These are phyloP conservation scores for Smallanthus sonchifolius DNA, from an alignment of 129 eudicot genomes.

Conservation along the genomic window DNA sequence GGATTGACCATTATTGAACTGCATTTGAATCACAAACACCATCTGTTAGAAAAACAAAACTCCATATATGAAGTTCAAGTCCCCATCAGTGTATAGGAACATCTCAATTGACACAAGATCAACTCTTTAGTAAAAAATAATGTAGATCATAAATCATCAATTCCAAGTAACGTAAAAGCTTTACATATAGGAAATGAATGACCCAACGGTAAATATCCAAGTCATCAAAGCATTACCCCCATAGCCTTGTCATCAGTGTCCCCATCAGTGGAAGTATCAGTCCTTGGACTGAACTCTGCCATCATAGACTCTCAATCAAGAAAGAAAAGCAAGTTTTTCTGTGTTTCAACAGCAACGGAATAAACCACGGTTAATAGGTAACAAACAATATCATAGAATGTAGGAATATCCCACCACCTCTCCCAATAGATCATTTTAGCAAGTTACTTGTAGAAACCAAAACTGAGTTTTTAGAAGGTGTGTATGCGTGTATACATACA, in stretches of 20 bases:
- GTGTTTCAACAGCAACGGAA: not conserved
- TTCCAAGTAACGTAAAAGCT: not conserved
- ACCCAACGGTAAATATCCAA: not conserved
- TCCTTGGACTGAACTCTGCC: slow-evolving; percentile 70
- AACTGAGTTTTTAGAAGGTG: not conserved
- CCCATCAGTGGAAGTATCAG: slow-evolving; percentile 66
- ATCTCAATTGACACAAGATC: not conserved
- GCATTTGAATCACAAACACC: slow-evolving; percentile 18
- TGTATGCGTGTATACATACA: not conserved
- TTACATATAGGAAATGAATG: not conserved
- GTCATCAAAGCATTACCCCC: slow-evolving; percentile 27
- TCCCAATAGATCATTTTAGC: not conserved
- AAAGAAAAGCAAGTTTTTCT: slow-evolving; percentile 15
- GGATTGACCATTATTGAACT: slow-evolving; percentile 53
- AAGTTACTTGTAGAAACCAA: not conserved
- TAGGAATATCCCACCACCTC: not conserved
- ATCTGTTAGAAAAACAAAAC: slow-evolving; percentile 12
- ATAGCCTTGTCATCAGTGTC: slow-evolving; percentile 52
- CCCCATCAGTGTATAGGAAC: too few species aligned
- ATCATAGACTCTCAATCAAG: slow-evolving; percentile 34
- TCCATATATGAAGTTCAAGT: not conserved
- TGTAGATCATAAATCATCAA: not conserved
- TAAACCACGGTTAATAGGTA: not conserved
- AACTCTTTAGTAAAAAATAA: not conserved
- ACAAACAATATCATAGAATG: not conserved